These are phyloP conservation scores for Cystobasidium pallidum DNA, from an alignment of 1,284 basidiomycete species.

Conservation along the genomic window DNA sequence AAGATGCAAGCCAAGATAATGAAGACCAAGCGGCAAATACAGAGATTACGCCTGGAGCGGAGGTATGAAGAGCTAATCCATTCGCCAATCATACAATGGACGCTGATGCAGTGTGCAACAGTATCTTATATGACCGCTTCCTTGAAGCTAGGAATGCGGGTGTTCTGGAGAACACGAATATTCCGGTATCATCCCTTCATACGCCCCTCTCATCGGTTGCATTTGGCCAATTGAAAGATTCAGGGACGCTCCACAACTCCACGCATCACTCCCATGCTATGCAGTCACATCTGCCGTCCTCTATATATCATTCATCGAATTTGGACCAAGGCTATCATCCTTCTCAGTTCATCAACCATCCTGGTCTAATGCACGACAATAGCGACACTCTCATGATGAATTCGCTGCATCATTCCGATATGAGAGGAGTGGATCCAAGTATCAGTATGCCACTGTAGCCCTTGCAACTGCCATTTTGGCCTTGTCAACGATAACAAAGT, in stretches of 20 bases:
- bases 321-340: conserved; percentile 30
- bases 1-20: conserved; percentile 70
- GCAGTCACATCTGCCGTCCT: background rate
- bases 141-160: conserved; percentile 27
- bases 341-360: conserved; percentile 23
- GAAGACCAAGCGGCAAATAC: conserved; percentile 79
- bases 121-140: conserved; percentile 37
- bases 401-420: conserved; percentile 21
- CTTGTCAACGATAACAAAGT: background rate
- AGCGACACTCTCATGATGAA: conserved; percentile 22
- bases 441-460: conserved; percentile 11
- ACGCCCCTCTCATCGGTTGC: conserved; percentile 8
- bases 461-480: background rate
- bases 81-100: background rate
- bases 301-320: background rate
- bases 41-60: conserved; percentile 83
- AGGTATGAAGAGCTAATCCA: conserved; percentile 66
- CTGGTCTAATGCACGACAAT: conserved; percentile 18
- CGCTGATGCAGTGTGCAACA: background rate
- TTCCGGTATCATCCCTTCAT: conserved; percentile 27
- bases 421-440: conserved; percentile 1
- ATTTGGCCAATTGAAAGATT: conserved; percentile 13
- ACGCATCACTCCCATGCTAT: conserved; percentile 4
- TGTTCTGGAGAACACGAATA: conserved; percentile 11
- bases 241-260: background rate